These are phyloP conservation scores for Colletotrichum spinosum DNA, from an alignment of 2,329 filamentous ascomycete species.

Conservation along the genomic window DNA sequence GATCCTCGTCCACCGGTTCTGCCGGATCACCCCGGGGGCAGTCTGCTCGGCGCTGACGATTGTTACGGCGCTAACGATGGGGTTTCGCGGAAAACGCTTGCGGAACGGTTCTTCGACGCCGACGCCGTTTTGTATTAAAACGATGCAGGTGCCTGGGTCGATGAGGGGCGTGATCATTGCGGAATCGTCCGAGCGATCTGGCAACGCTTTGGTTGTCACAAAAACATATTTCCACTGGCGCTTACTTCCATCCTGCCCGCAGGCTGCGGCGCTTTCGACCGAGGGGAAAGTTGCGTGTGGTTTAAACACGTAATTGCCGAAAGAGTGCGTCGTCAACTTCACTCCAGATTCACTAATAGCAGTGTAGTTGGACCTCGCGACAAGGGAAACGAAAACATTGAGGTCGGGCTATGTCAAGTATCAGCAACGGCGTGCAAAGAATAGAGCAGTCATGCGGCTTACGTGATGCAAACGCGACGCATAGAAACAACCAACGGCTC, in stretches of 20 bases:
- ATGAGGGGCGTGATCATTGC: constrained; percentile 71
- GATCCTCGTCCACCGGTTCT: constrained; percentile 81
- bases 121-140: constrained; percentile 78
- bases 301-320: constrained; percentile 74
- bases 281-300: constrained; percentile 73
- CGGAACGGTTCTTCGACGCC: constrained; percentile 77
- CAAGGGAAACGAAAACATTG: constrained; percentile 72
- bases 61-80: constrained; percentile 76
- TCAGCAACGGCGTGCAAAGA: constrained; percentile 21
- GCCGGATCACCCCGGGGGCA: constrained; percentile 70
- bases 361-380: constrained; percentile 79
- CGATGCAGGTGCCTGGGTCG: constrained; percentile 64
- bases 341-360: constrained; percentile 73
- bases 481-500: constrained; percentile 80
- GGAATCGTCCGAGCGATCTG: constrained; percentile 72
- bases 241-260: constrained; percentile 20
- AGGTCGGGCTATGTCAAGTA: constrained; percentile 53
- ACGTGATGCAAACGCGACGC: constrained; percentile 74
- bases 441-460: constrained; percentile 39
- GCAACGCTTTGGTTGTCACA: constrained; percentile 77
- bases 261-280: constrained; percentile 62
- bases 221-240: constrained; percentile 69
- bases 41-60: constrained; percentile 76
- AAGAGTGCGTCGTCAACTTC: constrained; percentile 71
- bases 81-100: constrained; percentile 68